Conservation (phyloP, 2,329 filamentous ascomycete species). For the Alternaria metachromatica region DNA sequence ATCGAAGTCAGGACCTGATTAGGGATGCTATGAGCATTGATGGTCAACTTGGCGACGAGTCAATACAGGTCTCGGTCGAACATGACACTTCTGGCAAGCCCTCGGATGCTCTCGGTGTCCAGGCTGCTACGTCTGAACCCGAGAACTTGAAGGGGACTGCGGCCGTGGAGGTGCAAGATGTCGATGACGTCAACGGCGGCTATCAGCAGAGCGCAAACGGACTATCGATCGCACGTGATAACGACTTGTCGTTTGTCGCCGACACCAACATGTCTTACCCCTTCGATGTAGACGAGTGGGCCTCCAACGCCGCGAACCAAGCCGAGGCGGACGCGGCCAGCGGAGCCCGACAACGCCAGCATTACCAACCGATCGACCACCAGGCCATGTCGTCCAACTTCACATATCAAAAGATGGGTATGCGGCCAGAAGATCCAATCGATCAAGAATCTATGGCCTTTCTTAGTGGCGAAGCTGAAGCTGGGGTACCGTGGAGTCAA, state of each 20-base stretch:
- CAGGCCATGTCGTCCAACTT: neutral
- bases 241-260: neutral
- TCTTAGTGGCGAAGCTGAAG: neutral
- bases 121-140: neutral
- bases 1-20: neutral
- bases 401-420: neutral
- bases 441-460: neutral
- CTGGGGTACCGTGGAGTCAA: neutral
- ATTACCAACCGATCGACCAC: neutral
- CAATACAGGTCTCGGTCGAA: neutral
- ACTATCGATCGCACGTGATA: neutral
- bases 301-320: neutral
- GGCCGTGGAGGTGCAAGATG: neutral
- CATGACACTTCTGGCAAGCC: neutral
- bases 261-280: neutral
- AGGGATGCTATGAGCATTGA: neutral
- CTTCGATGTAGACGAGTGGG: neutral
- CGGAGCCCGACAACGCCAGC: neutral
- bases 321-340: neutral
- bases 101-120: neutral
- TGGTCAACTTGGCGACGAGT: neutral
- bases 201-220: neutral
- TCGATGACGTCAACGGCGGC: neutral
- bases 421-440: neutral
- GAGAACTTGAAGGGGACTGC: neutral